These are phyloP conservation scores for Botryotinia globosa DNA, from an alignment of 2,329 filamentous ascomycete genomes.

Conservation along the genomic window DNA sequence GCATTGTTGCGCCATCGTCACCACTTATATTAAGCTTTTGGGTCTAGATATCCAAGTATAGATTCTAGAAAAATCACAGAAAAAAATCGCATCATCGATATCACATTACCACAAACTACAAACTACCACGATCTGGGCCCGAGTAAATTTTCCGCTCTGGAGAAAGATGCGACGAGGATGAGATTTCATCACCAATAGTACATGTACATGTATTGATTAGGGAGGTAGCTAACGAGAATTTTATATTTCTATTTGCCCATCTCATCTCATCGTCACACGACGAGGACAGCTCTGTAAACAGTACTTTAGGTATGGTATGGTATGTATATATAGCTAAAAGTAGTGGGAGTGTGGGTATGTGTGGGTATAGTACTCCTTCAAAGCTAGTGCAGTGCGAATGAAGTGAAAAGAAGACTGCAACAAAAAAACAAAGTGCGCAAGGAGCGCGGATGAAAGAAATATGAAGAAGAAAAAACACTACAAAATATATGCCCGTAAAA, in stretches of 20 bases:
- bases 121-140: neutral
- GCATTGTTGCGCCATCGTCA: neutral
- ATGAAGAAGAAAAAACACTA: slow-evolving; percentile 4
- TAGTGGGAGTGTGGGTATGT: slow-evolving; percentile 14
- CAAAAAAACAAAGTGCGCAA: neutral
- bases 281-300: neutral
- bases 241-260: neutral
- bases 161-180: neutral
- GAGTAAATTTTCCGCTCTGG: neutral
- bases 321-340: neutral
- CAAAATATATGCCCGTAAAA: slow-evolving; percentile 13
- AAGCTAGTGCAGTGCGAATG: slow-evolving; percentile 1
- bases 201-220: neutral
- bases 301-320: neutral
- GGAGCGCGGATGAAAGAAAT: neutral
- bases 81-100: neutral
- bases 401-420: neutral
- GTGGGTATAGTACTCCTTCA: slow-evolving; percentile 16
- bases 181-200: neutral
- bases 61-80: neutral
- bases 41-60: neutral
- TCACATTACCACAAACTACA: neutral
- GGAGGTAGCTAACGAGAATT: neutral
- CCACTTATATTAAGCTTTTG: neutral
- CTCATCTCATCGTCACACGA: neutral